phyloP scores from a whole-genome alignment of 371 early-diverging fungal genomes.

The Nematocida ironsii region DNA sequence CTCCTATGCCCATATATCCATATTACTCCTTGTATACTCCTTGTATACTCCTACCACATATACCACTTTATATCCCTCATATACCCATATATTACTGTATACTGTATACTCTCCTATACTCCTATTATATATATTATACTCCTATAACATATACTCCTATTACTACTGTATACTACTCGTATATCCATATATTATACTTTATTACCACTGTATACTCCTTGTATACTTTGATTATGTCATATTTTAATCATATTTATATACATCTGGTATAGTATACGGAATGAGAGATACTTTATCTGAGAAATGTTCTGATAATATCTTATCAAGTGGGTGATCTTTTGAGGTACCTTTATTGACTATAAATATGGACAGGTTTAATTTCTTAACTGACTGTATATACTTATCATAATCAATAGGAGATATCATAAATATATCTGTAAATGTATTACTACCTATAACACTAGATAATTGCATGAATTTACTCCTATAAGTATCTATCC shows the following conservation, averaged over 20 bases:
- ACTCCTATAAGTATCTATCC: background rate
- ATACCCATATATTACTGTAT: too few relatives aligned
- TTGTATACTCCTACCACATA: too few relatives aligned
- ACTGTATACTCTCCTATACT: too few relatives aligned
- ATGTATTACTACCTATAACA: background rate
- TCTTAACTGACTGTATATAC: conserved; percentile 18
- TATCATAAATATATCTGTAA: background rate
- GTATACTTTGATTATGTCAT: too few relatives aligned
- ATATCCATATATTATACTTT: too few relatives aligned
- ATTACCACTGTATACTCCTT: too few relatives aligned
- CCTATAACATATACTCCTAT: too few relatives aligned
- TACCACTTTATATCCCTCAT: too few relatives aligned
- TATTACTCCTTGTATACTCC: too few relatives aligned
- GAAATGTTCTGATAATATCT: conserved; percentile 8
- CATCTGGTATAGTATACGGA: background rate
- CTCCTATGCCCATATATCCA: too few relatives aligned
- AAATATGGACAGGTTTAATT: conserved; percentile 6
- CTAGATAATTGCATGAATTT: conserved; percentile 30
- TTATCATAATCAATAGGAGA: background rate
- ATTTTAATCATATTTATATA: background rate
- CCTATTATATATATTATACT: too few relatives aligned
- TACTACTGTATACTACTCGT: too few relatives aligned
- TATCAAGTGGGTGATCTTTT: conserved; percentile 13
- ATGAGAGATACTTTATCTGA: conserved; percentile 1
- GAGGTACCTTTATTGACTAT: conserved; percentile 10